Conservation (phyloP, 2,329 filamentous ascomycete genomes). For the Ceratocystis huliohia region DNA sequence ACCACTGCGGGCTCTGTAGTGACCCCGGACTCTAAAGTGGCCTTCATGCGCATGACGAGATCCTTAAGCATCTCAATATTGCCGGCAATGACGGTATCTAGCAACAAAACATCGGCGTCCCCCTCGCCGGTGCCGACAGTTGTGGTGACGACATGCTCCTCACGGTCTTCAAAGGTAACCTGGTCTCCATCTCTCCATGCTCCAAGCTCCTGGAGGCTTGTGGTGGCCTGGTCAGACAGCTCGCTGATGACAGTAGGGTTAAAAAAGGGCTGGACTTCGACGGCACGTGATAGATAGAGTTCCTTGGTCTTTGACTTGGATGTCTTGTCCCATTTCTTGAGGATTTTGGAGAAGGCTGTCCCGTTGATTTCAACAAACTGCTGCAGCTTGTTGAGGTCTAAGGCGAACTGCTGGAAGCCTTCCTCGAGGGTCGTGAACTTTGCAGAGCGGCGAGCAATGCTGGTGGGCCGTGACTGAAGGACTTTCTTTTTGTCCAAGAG, state of each 20-base stretch:
- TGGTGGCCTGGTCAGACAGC: conserved; percentile 90
- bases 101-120: conserved; percentile 75
- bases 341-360: conserved; percentile 92
- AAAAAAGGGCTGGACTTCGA: conserved; percentile 97
- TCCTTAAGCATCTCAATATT: conserved; percentile 68
- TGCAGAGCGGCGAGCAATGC: conserved; percentile 73
- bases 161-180: conserved; percentile 58
- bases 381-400: conserved; percentile 91
- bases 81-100: conserved; percentile 75
- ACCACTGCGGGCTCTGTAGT: conserved; percentile 40
- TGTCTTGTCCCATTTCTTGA: conserved; percentile 99
- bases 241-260: conserved; percentile 95
- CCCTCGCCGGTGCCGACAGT: conserved; percentile 68
- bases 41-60: conserved; percentile 60
- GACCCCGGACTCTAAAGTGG: conserved; percentile 42
- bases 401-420: conserved; percentile 93
- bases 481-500: conserved; percentile 91
- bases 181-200: conserved; percentile 96
- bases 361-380: conserved; percentile 98
- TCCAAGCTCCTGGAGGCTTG: conserved; percentile 84
- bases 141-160: conserved; percentile 52
- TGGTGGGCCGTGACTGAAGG: conserved; percentile 60
- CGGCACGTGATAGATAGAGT: conserved; percentile 85
- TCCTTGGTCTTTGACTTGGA: conserved; percentile 98
- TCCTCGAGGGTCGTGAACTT: conserved; percentile 93